These are phyloP conservation scores for Dalbergia oliveri DNA, from an alignment of 306 rosid genomes.

Conservation along the genomic window DNA sequence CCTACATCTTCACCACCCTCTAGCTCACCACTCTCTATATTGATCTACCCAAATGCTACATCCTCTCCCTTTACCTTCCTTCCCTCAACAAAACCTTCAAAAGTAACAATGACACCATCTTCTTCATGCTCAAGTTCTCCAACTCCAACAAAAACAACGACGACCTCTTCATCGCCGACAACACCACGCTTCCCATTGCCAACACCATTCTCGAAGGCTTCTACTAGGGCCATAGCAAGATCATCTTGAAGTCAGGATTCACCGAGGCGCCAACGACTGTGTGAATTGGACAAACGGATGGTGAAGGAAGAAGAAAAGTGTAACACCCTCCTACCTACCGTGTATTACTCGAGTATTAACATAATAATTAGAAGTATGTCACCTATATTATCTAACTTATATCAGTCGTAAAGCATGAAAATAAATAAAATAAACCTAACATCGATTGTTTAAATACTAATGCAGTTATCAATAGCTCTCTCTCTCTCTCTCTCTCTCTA, in stretches of 20 bases:
- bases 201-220: slow-evolving; percentile 43
- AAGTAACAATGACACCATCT: slow-evolving; percentile 42
- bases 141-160: slow-evolving; percentile 78
- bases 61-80: slow-evolving; percentile 59
- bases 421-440: too few species aligned
- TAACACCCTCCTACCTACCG: neutral
- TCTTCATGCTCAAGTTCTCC: slow-evolving; percentile 44
- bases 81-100: slow-evolving; percentile 56
- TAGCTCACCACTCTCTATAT: slow-evolving; percentile 58
- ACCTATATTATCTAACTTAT: too few species aligned
- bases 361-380: too few species aligned
- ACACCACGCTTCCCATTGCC: slow-evolving; percentile 37
- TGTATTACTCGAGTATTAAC: slow-evolving; percentile 51
- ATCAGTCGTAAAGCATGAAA: too few species aligned
- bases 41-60: slow-evolving; percentile 58
- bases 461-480: too few species aligned
- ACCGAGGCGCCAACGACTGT: neutral
- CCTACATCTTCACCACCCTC: slow-evolving; percentile 30
- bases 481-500: too few species aligned
- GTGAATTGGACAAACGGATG: slow-evolving; percentile 45
- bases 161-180: slow-evolving; percentile 9
- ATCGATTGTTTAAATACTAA: too few species aligned
- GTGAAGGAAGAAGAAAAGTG: slow-evolving; percentile 3
- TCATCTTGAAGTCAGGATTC: slow-evolving; percentile 39
- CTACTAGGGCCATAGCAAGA: slow-evolving; percentile 79